Evolutionary conservation across 202 grass and related monocot genomes (phyloP).

Genomic region (Elaeis oleifera): DNA sequence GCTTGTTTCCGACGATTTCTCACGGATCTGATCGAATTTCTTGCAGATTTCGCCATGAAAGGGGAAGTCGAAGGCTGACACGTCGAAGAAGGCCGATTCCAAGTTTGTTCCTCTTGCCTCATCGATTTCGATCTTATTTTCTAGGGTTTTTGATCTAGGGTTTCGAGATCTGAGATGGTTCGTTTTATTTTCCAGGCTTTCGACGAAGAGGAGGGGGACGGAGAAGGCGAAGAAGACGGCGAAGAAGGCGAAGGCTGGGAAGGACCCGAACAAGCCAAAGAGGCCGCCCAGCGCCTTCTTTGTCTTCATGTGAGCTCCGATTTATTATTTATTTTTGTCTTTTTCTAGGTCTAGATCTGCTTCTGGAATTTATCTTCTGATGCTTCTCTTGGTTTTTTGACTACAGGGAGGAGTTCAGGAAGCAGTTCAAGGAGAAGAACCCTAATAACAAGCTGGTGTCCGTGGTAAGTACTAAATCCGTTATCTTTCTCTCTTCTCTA

Average conservation of each 20-base stretch:
- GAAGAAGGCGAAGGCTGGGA: conserved; percentile 42
- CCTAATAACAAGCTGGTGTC: conserved; percentile 67
- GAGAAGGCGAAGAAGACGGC: conserved; percentile 17
- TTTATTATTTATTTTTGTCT: neutral
- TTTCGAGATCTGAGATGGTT: conserved; percentile 9
- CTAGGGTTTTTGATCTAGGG: conserved; percentile 11
- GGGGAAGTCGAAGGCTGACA: conserved; percentile 27
- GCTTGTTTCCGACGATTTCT: neutral
- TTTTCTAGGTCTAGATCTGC: neutral
- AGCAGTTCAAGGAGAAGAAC: conserved; percentile 60
- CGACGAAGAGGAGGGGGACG: conserved; percentile 22
- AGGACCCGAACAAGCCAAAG: conserved; percentile 62
- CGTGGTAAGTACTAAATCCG: conserved; percentile 25
- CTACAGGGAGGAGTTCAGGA: conserved; percentile 79
- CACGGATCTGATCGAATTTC: conserved; percentile 1
- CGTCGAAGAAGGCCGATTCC: conserved; percentile 40
- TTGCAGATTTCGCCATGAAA: conserved; percentile 40
- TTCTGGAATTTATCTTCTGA: neutral
- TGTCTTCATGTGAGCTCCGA: conserved; percentile 59
- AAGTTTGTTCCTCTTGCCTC: conserved; percentile 30
- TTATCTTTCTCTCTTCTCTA: neutral
- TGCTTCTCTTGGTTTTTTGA: neutral
- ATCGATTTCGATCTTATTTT: neutral
- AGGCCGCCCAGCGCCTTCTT: conserved; percentile 75
- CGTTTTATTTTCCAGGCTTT: neutral